Base-by-base conservation (phyloP, 495 filamentous ascomycete species). In the Aspergillus conjunctus region DNA sequence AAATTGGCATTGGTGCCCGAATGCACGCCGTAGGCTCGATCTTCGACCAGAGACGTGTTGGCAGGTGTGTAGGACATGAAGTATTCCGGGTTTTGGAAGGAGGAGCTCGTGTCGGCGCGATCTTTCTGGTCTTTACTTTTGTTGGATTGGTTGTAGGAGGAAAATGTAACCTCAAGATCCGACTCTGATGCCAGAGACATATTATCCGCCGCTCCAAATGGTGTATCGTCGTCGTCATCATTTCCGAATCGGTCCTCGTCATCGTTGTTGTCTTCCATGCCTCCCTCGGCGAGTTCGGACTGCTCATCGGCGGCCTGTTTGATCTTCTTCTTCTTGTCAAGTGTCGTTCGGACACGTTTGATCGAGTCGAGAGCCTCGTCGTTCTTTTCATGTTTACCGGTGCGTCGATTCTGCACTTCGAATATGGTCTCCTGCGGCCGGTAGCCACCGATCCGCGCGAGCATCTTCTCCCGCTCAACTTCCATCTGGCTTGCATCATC, bases 1-100 rank as follows among this genome's bases (percentile, higher is more conserved):
- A 98, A 98, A 75, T 87, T 90, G 39, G 79, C 73, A 62, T 82
- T 83, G 21, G 85, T 79, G 49, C 91, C 91, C 6, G 91, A 89
- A 73, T 95, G 90, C 7, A 98, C 92, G 60, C 92, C 91, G 76
- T 98, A 98, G 2, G 85, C 94, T 20, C 88, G 85, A 64, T 96
- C 91, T 77, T 98, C 95, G 32, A 87, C 91, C 4, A 87, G 75
- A 71, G 90, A 92, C 48, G 81, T 82, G 53, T 85, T 82, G 63
- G 84, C 83, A 0, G 94, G 94, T 0, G 82, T 89, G 81, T 99
- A 99, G 17, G 90, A 88, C 91, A 99, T 97, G 82, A 94, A 99
- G 68, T 91, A 83, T 44, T 97, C 94, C 4, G 89, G 81, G 71
- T 97, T 92, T 70, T 90, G 80, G 79, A 86, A 96, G 26, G 81